Evolutionary conservation across 306 rosid species (phyloP).

Genomic region (Echinosophora koreensis): DNA sequence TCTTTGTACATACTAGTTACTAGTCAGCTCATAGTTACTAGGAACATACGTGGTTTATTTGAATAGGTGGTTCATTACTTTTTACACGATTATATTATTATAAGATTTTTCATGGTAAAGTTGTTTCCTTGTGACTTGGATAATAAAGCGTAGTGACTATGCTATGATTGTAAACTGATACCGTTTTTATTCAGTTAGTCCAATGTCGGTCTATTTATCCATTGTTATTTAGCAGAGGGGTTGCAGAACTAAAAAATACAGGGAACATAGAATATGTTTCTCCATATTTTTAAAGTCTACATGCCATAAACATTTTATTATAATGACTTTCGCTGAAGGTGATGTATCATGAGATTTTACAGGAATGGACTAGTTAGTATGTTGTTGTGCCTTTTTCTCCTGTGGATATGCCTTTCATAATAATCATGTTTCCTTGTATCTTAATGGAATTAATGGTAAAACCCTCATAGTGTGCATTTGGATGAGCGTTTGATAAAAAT

Average conservation of each 20-base stretch:
- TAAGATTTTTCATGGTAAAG: too few species aligned
- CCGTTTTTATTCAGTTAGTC: too few species aligned
- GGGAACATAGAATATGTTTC: not conserved
- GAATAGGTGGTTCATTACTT: too few species aligned
- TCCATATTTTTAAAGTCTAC: not conserved
- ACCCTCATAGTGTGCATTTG: too few species aligned
- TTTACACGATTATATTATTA: too few species aligned
- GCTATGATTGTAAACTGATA: too few species aligned
- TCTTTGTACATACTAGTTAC: not conserved
- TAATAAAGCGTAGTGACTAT: not conserved
- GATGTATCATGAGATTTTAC: too few species aligned
- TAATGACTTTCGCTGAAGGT: too few species aligned
- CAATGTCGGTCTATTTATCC: not conserved
- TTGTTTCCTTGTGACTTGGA: not conserved
- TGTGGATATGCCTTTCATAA: slow-evolving; percentile 5
- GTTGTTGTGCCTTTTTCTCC: slow-evolving; percentile 24
- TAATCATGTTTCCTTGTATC: not conserved
- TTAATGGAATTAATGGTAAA: not conserved
- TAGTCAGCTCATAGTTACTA: not conserved
- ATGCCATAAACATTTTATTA: too few species aligned
- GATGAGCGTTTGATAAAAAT: too few species aligned
- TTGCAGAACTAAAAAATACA: slow-evolving; percentile 1
- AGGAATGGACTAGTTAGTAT: too few species aligned
- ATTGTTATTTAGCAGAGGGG: slow-evolving; percentile 4
- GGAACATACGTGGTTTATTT: too few species aligned